Evolutionary conservation across 164 flowering plant genomes (phyloP).

Genomic region (Piper betle): DNA sequence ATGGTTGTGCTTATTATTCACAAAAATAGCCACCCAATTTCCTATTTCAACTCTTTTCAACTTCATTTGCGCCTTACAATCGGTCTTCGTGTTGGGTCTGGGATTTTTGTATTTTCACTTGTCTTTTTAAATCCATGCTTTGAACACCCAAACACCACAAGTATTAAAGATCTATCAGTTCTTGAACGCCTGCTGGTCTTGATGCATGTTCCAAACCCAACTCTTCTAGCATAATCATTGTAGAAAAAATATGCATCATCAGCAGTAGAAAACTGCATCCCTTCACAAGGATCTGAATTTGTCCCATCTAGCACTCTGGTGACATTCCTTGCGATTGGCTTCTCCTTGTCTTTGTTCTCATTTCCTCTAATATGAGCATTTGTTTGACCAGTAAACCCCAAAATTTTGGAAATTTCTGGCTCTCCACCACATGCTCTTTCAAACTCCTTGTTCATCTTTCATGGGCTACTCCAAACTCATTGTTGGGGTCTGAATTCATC

Average conservation of each 20-base stretch:
- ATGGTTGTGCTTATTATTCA: slow-evolving; percentile 6
- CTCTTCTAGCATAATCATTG: slow-evolving; percentile 4
- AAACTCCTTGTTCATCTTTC: background rate
- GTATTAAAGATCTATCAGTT: background rate
- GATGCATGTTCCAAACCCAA: slow-evolving; percentile 1
- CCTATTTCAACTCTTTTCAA: slow-evolving; percentile 1
- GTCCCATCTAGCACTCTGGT: background rate
- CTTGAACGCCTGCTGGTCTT: slow-evolving; percentile 3
- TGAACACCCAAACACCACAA: slow-evolving; percentile 2
- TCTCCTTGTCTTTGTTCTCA: background rate
- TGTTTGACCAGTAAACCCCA: background rate
- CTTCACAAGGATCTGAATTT: slow-evolving; percentile 2
- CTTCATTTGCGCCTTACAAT: slow-evolving; percentile 5
- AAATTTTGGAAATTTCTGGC: background rate
- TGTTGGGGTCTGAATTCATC: background rate
- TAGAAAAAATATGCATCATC: slow-evolving; percentile 4
- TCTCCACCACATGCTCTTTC: background rate
- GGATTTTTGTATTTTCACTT: slow-evolving; percentile 1
- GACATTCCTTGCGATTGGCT: background rate
- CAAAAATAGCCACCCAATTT: slow-evolving; percentile 3
- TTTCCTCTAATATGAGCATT: background rate
- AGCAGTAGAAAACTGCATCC: slow-evolving; percentile 3
- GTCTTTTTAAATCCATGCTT: slow-evolving; percentile 3
- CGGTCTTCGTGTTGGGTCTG: background rate
- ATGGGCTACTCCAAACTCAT: background rate